Base-by-base conservation (phyloP, 2,329 filamentous ascomycete genomes). In the Hortaea werneckii region DNA sequence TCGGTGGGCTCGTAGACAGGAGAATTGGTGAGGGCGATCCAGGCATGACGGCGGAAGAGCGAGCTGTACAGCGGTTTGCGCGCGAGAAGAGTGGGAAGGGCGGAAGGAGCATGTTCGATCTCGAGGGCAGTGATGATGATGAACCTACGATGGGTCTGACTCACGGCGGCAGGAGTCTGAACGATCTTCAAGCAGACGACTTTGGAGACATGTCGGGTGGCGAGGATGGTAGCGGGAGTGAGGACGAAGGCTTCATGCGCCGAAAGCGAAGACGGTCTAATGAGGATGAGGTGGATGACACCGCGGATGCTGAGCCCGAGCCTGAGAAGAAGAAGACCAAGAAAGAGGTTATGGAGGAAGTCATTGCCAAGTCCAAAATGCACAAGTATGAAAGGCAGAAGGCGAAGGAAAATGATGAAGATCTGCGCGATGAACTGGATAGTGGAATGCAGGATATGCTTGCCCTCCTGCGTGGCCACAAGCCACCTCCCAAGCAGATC, bases 11-110 rank as follows among this genome's bases (percentile, higher is more conserved):
- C 51, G 68, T 95, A 44, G 92, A 98, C 74, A 80, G 87, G 59
- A 83, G 92, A 58, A 95, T 98, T 59, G 92, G 94, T 66, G 94
- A 98, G 71, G 85, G 94, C 60, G 89, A 98, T 64, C 86, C 88
- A 8, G 85, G 81, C 9, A 90, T 98, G 87, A 87, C 87, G 3
- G 83, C 88, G 2, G 92, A 98, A 61, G 87, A 96, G 60, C 85
- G 85, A 63, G 92, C 92, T 70, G 77, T 92, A 54, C 86, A 95
- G 66, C 78, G 92, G 60, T 98, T 94, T 62, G 86, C 90, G 39
- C 74, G 81, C 58, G 92, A 95, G 68, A 92, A 92, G 65, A 83
- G 89, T 69, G 76, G 77, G 55, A 80, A 86, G 69, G 87, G 84
- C 64, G 87, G 85, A 59, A 80, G 74, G 42, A 83, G 83, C 28